Evolutionary conservation across 2,329 filamentous ascomycete genomes (phyloP).

Genomic region (Lecanosticta acicola): DNA sequence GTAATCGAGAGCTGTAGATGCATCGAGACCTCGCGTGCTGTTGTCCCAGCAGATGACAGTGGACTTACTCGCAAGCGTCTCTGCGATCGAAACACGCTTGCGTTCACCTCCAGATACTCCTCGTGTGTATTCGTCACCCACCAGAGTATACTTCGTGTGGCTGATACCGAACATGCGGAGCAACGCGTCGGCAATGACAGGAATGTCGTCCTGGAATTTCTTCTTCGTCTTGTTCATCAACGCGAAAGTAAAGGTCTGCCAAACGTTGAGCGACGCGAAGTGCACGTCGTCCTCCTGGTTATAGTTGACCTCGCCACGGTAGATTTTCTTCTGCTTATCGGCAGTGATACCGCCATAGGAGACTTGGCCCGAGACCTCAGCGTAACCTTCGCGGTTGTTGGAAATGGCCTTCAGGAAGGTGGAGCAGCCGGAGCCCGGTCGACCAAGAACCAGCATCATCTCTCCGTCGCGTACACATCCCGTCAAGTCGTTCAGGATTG

Average conservation of each 20-base stretch:
- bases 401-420: constrained; percentile 72
- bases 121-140: constrained; percentile 67
- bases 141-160: constrained; percentile 67
- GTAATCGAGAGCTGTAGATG: constrained; percentile 72
- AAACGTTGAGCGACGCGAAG: constrained; percentile 67
- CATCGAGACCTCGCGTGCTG: constrained; percentile 71
- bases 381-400: constrained; percentile 63
- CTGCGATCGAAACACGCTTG: constrained; percentile 73
- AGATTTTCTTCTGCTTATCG: constrained; percentile 60
- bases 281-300: constrained; percentile 73
- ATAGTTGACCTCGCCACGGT: constrained; percentile 71
- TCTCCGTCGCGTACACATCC: constrained; percentile 59
- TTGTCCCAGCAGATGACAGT: constrained; percentile 77
- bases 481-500: constrained; percentile 61
- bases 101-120: constrained; percentile 76
- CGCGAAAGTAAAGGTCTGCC: constrained; percentile 71
- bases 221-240: constrained; percentile 70
- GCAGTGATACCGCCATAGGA: constrained; percentile 67
- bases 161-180: constrained; percentile 73
- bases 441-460: constrained; percentile 68
- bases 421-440: constrained; percentile 68
- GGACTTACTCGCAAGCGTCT: constrained; percentile 67
- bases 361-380: constrained; percentile 62
- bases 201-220: constrained; percentile 57
- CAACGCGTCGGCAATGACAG: constrained; percentile 63